Evolutionary conservation across 352 stramenopile species (phyloP).

Genomic region (Phytopythium oedochilum): DNA sequence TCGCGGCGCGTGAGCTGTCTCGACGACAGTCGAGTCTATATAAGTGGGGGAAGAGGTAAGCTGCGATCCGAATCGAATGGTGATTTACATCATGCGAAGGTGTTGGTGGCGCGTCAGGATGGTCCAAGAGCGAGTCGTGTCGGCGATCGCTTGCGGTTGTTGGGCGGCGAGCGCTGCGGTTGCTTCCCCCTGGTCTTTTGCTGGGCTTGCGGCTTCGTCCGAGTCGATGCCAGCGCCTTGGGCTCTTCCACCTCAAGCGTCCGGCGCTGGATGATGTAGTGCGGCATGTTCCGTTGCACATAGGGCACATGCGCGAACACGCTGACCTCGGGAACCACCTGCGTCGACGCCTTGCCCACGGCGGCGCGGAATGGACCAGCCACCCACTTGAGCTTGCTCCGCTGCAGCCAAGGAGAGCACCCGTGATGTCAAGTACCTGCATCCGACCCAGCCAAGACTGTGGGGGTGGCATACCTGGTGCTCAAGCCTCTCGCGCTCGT

Average conservation of each 20-base stretch:
- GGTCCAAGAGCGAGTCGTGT: background rate
- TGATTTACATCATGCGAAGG: background rate
- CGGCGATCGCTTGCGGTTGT: slow-evolving; percentile 2
- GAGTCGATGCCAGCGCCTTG: background rate
- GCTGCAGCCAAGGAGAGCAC: too few relatives aligned
- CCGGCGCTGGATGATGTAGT: slow-evolving; percentile 54
- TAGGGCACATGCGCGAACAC: slow-evolving; percentile 56
- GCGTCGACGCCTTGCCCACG: slow-evolving; percentile 65
- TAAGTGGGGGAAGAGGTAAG: slow-evolving; percentile 2
- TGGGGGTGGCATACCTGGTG: slow-evolving; percentile 27
- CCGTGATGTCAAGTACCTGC: too few relatives aligned
- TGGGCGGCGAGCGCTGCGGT: background rate
- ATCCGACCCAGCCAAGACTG: too few relatives aligned
- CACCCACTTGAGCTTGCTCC: slow-evolving; percentile 66
- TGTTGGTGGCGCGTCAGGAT: background rate
- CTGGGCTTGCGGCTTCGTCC: background rate
- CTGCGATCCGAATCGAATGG: background rate
- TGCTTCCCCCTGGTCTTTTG: background rate
- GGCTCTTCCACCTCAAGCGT: slow-evolving; percentile 24
- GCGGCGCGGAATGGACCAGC: slow-evolving; percentile 58
- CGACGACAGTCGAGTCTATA: background rate
- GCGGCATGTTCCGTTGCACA: slow-evolving; percentile 41
- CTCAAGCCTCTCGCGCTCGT: slow-evolving; percentile 45
- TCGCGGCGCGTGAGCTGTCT: background rate
- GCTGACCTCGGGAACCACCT: slow-evolving; percentile 31